Evolutionary conservation across 805 yeast genomes (phyloP), one percentile per base, ranked within the genome.

Genomic region (Babjeviella inositovora): DNA sequence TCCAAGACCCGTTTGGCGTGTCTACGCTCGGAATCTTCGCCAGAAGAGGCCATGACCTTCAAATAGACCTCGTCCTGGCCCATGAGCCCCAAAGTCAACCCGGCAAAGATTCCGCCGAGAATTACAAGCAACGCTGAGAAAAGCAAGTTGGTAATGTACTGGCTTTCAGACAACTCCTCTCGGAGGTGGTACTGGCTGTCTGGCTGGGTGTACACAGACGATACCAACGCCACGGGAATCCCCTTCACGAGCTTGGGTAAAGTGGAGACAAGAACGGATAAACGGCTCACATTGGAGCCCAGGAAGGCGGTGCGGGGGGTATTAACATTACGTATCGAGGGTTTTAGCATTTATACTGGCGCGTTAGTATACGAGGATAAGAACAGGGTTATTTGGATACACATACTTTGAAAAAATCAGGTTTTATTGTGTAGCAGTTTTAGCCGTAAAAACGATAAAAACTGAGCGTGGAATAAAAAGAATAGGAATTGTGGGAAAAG

Each of bases 1-100:
- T 53, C 43, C 28, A 87, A 60, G 15, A 87, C 97, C 34, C 64
- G 72, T 11, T 53, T 45, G 8, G 96, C 90, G 32, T 70, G 61
- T 24, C 51, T 58, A 17, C 74, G 63, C 44, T 87, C 96, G 5
- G 41, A 33, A 2, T 58, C 45, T 8, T 74, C 71, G n/a, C 98
- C 97, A n/a, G 84, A 69, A 21, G 76, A 69, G 25, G 84, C 72
- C 30, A 87, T 75, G 8, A 87, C 98, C 47, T 81, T 87, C 30
- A 87, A 58, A 38, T 85, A 81, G 13, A 87, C 87, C 47, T 87
- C 97, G 46, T 87, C 97, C 47, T 87, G 97, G 34, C 97, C 97
- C 98, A 87, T 87, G 7, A 87, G 62, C 3, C 90, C 97, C 23
- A 87, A 56, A n/a, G 98, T 90, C 20, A 87, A 58, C 6, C 93